Evolutionary conservation across 176 grass and related monocot genomes (phyloP), one percentile per base, ranked within the genome.

Genomic region (Eleusine indica): DNA sequence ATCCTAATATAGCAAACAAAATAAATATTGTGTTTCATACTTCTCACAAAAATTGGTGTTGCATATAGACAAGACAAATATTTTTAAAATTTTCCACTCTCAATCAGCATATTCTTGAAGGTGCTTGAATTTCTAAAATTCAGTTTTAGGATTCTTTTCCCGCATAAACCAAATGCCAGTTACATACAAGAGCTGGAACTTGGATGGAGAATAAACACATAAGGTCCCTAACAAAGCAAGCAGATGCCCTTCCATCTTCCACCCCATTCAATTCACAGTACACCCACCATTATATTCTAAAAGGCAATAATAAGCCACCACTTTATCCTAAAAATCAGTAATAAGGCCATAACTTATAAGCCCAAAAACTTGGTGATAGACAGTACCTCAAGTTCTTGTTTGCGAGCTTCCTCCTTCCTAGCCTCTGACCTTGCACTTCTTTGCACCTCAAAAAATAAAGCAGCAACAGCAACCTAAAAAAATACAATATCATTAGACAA

Each of bases 361-460:
- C 40, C 21, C 4, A 6, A 12, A 67, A 37, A 39, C 14, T 68
- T 32, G 47, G 15, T 19, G n/a, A 42, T 53, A 80, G 29, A 64
- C 82, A 21, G 16, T 74, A 98, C 96, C 93, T 96, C 89, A 86
- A 99, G 89, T 90, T 96, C 96, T 63, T 89, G 93, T 79, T 75
- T 96, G n/a, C 91, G 91, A 64, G 89, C 81, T 90, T 96, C 93
- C 85, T 99, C 96, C 70, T 96, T 98, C 84, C 93, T 99, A 73
- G 93, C 91, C 87, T 99, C 96, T 29, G 96, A 99, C 71, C 96
- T 90, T 80, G 96, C 93, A 73, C 84, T 94, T 90, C 96, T 94
- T 65, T 99, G 96, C 39, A 99, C 96, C 86, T 96, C 93, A 87
- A 98, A 96, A 60, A 96, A 92, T 77, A 98, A 87, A 77, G 93